Evolutionary conservation across 2,329 filamentous ascomycete species (phyloP), one percentile per base, ranked within the genome.

Genomic region (Xylaria polymorpha): DNA sequence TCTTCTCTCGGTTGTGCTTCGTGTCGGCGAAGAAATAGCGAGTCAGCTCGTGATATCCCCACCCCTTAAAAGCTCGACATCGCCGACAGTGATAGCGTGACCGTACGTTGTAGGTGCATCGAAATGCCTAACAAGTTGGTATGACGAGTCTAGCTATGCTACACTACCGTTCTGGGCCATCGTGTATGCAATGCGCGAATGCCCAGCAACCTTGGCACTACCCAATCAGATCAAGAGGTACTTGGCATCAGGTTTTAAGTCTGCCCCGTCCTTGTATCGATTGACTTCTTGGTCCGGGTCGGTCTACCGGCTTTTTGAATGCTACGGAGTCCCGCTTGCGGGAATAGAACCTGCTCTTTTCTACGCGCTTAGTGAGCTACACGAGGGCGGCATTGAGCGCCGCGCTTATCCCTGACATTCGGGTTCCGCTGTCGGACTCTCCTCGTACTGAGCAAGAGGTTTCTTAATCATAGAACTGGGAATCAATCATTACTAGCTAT

Each of bases 171-270:
- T 6, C 20, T 12, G 57, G 61, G 32, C 61, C 61, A 4, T 48
- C 51, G 15, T 64, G 61, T 37, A 48, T 57, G 61, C 61, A 57
- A 10, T 57, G 61, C 18, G 32, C 32, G 20, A 64, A 50, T 35
- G 39, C 51, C 20, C 39, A 37, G 20, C 61, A 64, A 18, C 61
- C 41, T 10, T 64, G 61, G 22, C 50, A 46, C 12, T 64, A 64
- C 29, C 61, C 61, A n/a, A 64, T 3, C 61, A 64, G 12, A 39
- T 39, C 20, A 64, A 50, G 32, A 57, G 61, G 61, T 57, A 50
- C 44, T 25, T 56, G 10, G 7, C 39, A 14, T 37, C 32, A 22
- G 29, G 41, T 14, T 18, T 25, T 41, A 6, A 32, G 32, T 15
- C 35, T 43, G 9, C n/a, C 10, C 10, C 32, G 20, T 41, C 20